A percentile compares a stretch with the other conserved stretches of the same genome.
phyloP scores from a whole-genome alignment of 257 asterid genomes.

The Primulina tabacum region DNA sequence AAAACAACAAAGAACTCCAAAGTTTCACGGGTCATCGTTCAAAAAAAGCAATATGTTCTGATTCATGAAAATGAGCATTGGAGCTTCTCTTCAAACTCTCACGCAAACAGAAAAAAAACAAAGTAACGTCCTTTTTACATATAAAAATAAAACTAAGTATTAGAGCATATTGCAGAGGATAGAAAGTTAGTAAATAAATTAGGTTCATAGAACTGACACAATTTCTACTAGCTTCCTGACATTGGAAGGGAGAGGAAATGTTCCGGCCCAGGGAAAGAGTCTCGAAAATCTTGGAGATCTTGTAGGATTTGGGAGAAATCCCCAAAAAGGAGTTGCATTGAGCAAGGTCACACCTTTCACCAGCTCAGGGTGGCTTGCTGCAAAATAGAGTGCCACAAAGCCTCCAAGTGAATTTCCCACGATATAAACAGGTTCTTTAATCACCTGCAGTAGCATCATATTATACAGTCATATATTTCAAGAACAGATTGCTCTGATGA shows the following conservation, averaged over 20 bases:
- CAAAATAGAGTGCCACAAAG: conserved; percentile 78
- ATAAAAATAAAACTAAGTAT: too few relatives aligned
- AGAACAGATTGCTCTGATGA: conserved; percentile 14
- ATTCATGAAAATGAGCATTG: neutral
- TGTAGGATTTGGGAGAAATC: conserved; percentile 80
- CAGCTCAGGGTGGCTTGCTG: conserved; percentile 74
- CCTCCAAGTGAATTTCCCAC: conserved; percentile 98
- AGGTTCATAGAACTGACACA: conserved; percentile 46
- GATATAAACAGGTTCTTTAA: conserved; percentile 82
- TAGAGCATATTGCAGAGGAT: neutral
- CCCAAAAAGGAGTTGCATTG: conserved; percentile 97
- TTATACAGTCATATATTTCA: neutral
- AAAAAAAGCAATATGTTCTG: neutral
- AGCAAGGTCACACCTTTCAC: conserved; percentile 91
- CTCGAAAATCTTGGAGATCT: conserved; percentile 71
- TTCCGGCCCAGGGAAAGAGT: conserved; percentile 87
- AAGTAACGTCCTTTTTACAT: neutral
- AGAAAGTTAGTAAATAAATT: neutral
- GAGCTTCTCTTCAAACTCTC: neutral
- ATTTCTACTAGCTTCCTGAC: conserved; percentile 54
- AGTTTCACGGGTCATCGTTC: neutral
- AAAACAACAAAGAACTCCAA: conserved; percentile 14
- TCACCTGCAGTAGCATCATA: conserved; percentile 51
- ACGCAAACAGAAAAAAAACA: neutral
- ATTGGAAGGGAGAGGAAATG: conserved; percentile 76